Percentiles rank a stretch among this genome's conserved stretches.
Evolutionary conservation across 1,284 basidiomycete species (phyloP).

Genomic region (Chalciporus sp.): DNA sequence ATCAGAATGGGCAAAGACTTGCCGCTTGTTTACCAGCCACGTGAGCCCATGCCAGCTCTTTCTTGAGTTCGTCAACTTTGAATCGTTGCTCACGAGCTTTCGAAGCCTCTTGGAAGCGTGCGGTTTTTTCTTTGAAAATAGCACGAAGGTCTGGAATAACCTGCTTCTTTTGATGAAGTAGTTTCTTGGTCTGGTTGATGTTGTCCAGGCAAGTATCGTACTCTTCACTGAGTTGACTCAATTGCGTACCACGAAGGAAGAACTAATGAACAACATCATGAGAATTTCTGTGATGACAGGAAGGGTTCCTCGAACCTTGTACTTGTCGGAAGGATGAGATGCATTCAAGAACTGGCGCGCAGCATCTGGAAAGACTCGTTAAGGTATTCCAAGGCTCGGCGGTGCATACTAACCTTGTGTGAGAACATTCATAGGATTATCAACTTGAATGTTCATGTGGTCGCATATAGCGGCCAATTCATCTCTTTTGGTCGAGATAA

Average conservation of each 20-base stretch:
- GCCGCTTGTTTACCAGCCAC: constrained; percentile 75
- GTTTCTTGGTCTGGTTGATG: constrained; percentile 64
- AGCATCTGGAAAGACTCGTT: constrained; percentile 37
- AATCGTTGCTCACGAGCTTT: constrained; percentile 74
- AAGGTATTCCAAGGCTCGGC: background rate
- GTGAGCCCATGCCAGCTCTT: constrained; percentile 89
- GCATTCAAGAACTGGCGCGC: constrained; percentile 82
- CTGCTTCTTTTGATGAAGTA: constrained; percentile 69
- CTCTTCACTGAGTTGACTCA: constrained; percentile 85
- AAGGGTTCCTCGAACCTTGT: constrained; percentile 59
- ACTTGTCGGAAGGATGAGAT: constrained; percentile 86
- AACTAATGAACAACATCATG: constrained; percentile 56
- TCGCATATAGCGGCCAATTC: constrained; percentile 89
- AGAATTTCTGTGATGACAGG: background rate
- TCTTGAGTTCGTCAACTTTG: constrained; percentile 71
- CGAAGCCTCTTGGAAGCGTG: constrained; percentile 70
- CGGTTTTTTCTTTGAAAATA: constrained; percentile 59
- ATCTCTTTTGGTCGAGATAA: constrained; percentile 80
- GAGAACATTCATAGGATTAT: constrained; percentile 94
- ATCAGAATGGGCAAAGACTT: constrained; percentile 17
- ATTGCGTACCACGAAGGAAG: constrained; percentile 92
- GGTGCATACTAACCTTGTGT: constrained; percentile 69
- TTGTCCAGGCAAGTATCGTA: constrained; percentile 81
- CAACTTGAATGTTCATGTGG: constrained; percentile 95
- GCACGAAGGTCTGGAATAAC: constrained; percentile 74